phyloP scores from a whole-genome alignment of 2,329 filamentous ascomycete species.

The Calonectria pseudoturangicola region DNA sequence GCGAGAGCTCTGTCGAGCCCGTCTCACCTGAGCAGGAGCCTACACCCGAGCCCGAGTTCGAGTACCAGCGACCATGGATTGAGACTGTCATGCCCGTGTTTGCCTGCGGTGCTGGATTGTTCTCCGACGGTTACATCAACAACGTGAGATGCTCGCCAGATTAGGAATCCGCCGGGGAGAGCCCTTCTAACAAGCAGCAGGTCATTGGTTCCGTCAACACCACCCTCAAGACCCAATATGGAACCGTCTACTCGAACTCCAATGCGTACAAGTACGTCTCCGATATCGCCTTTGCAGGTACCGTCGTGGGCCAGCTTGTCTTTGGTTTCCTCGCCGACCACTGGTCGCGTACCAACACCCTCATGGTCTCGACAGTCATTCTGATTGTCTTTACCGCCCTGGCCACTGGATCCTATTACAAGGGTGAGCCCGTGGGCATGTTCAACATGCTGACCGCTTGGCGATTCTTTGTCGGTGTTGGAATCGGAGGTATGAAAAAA shows the following conservation, averaged over 20 bases:
- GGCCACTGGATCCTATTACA: slow-evolving; percentile 84
- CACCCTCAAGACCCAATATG: slow-evolving; percentile 81
- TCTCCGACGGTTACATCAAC: slow-evolving; percentile 94
- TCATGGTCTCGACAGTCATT: slow-evolving; percentile 88
- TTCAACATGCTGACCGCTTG: slow-evolving; percentile 87
- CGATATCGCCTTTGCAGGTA: slow-evolving; percentile 90
- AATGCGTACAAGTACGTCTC: slow-evolving; percentile 83
- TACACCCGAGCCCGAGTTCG: slow-evolving; percentile 10
- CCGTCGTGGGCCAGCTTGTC: slow-evolving; percentile 85
- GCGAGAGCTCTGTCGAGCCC: slow-evolving; percentile 40
- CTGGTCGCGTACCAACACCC: slow-evolving; percentile 88
- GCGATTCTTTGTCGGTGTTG: slow-evolving; percentile 87
- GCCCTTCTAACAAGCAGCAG: slow-evolving; percentile 60
- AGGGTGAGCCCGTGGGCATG: slow-evolving; percentile 81
- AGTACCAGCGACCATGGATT: slow-evolving; percentile 42
- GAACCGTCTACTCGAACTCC: slow-evolving; percentile 79
- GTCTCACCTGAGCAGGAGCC: background rate
- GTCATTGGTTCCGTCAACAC: slow-evolving; percentile 93
- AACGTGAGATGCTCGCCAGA: slow-evolving; percentile 71
- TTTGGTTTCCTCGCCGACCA: slow-evolving; percentile 90
- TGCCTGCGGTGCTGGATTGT: slow-evolving; percentile 91
- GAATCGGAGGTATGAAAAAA: slow-evolving; percentile 78
- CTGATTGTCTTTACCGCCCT: slow-evolving; percentile 90
- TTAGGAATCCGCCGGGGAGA: background rate
- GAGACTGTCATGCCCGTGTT: slow-evolving; percentile 78